Evolutionary conservation across 2,329 filamentous ascomycete genomes (phyloP), one percentile per base, ranked within the genome.

Genomic region (Penicillium sp.): DNA sequence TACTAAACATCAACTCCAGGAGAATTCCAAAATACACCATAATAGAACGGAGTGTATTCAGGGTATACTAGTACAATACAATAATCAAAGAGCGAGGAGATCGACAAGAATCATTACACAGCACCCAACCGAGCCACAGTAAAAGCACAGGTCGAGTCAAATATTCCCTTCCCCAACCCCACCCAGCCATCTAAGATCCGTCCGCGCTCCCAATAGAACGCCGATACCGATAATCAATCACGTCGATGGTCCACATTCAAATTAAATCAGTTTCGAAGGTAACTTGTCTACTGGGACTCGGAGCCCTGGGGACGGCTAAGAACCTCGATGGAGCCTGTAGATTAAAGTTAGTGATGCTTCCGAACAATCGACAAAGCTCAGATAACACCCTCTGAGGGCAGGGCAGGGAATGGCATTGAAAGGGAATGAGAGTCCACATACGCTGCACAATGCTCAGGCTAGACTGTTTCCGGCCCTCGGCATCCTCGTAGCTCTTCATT

Each of bases 371-470:
- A n/a, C n/a, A n/a, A n/a, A n/a, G n/a, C n/a, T n/a, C n/a, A n/a
- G n/a, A n/a, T n/a, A 7, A 37, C 12, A 22, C 9, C n/a, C 29
- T 6, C n/a, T n/a, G n/a, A n/a, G n/a, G n/a, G 0, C 2, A 50
- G 15, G 14, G 25, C 6, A 27, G 11, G 12, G n/a, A 46, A 11
- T 2, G 14, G 8, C n/a, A 9, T 18, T 3, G 7, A 31, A 22
- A 27, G 6, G 14, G 8, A 31, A 54, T 15, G n/a, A 29, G 33
- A 6, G 31, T 18, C 37, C 9, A 66, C 89, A 69, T 85, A 96
- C 93, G 87, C 78, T 96, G 91, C 49, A 88, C 75, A 67, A 97
- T 80, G 75, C 80, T 92, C 68, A 97, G 73, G 48, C 77, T 70
- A 52, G 75, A 83, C 37, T 70, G 63, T 66, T 78, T 83, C 75